These are phyloP conservation scores for Amylostereum chailletii DNA, from an alignment of 1,284 basidiomycete genomes.

Conservation along the genomic window DNA sequence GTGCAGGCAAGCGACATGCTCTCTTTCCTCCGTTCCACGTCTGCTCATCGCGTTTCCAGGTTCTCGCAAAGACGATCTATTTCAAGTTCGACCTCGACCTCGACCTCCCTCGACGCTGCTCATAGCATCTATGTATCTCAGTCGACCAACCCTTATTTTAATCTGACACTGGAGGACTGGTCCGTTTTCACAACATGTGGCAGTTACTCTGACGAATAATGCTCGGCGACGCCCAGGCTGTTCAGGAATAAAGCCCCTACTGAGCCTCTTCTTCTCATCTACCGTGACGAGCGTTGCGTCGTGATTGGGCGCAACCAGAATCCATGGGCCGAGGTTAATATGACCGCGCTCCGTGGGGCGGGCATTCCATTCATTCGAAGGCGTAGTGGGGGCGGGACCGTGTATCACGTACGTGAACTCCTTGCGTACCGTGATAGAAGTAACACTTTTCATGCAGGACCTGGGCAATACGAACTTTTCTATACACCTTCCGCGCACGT, in stretches of 20 bases:
- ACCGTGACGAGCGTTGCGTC: slow-evolving; percentile 86
- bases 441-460: slow-evolving; percentile 50
- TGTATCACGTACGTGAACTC: slow-evolving; percentile 76
- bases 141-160: slow-evolving; percentile 86
- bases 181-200: slow-evolving; percentile 25
- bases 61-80: neutral
- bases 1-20: neutral
- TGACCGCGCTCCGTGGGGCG: slow-evolving; percentile 39
- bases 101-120: slow-evolving; percentile 17
- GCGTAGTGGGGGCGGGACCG: slow-evolving; percentile 93
- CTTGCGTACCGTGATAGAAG: neutral
- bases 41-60: neutral
- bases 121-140: slow-evolving; percentile 75
- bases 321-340: slow-evolving; percentile 95
- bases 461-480: slow-evolving; percentile 97
- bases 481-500: slow-evolving; percentile 76
- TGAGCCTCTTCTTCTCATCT: slow-evolving; percentile 77
- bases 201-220: neutral
- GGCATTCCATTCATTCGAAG: slow-evolving; percentile 78
- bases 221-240: slow-evolving; percentile 48
- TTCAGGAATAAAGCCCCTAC: slow-evolving; percentile 67
- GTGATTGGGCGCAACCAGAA: slow-evolving; percentile 97
- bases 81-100: slow-evolving; percentile 1
- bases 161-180: slow-evolving; percentile 93
- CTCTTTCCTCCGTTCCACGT: slow-evolving; percentile 1